These are phyloP conservation scores for Suhomyces sp. DNA, from an alignment of 805 yeast genomes.

Conservation along the genomic window DNA sequence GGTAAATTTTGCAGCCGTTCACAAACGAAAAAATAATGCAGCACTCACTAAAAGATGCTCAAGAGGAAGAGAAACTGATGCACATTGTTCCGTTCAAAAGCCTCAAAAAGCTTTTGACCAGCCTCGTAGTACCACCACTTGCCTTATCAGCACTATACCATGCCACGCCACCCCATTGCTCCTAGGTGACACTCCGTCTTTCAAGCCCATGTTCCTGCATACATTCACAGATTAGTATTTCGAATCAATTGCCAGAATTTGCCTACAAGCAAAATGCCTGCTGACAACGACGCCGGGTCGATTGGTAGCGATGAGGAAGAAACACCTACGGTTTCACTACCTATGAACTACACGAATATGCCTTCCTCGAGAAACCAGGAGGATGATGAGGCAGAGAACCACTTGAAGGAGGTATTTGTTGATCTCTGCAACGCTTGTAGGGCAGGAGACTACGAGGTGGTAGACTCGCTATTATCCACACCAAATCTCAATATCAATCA, in stretches of 20 bases:
- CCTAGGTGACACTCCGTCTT: background rate
- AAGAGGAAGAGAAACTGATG: too few relatives aligned
- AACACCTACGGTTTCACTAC: background rate
- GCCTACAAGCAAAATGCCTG: background rate
- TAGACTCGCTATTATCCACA: constrained; percentile 51
- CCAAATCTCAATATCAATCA: constrained; percentile 41
- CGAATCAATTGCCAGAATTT: background rate
- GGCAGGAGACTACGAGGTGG: constrained; percentile 63
- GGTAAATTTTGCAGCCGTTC: background rate
- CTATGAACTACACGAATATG: constrained; percentile 6
- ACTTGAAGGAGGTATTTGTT: constrained; percentile 26
- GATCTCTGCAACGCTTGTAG: constrained; percentile 67
- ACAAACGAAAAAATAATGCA: background rate
- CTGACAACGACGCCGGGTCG: background rate
- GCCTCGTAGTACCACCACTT: background rate
- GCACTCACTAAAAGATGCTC: background rate
- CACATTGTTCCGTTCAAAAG: too few relatives aligned
- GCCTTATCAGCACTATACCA: background rate
- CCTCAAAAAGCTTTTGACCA: background rate
- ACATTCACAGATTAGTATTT: background rate
- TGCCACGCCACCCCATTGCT: background rate
- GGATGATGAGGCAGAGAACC: background rate
- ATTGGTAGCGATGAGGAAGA: background rate
- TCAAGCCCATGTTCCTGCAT: background rate
- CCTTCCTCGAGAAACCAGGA: constrained; percentile 5